These are phyloP conservation scores for Linnemannia zychae DNA, from an alignment of 192 early-diverging fungal genomes.

Conservation along the genomic window DNA sequence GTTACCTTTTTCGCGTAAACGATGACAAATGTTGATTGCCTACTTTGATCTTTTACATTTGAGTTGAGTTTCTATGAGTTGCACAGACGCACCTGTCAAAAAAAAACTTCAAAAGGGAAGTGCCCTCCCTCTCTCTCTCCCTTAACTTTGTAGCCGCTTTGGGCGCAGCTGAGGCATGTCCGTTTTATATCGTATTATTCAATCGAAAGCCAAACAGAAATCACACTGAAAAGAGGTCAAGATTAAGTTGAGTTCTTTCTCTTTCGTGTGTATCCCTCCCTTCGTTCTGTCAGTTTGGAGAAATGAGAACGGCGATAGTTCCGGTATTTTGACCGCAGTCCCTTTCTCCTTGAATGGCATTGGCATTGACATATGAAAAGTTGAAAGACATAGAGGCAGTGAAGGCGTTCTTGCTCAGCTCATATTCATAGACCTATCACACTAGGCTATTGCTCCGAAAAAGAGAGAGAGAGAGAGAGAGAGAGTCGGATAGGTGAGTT, in stretches of 20 bases:
- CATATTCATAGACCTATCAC: neutral
- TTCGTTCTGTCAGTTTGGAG: neutral
- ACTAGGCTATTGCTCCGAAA: neutral
- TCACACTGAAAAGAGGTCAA: too few relatives aligned
- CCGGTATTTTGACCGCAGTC: neutral
- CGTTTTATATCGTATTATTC: too few relatives aligned
- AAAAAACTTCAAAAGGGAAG: too few relatives aligned
- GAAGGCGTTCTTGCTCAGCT: neutral
- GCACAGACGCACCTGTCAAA: neutral
- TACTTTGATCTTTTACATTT: neutral
- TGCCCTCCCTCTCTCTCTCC: neutral
- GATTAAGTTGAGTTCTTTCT: too few relatives aligned
- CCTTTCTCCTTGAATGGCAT: neutral
- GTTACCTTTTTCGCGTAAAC: neutral
- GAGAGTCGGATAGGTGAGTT: neutral
- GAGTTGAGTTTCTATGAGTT: neutral
- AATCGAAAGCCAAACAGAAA: too few relatives aligned
- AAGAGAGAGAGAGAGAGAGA: too few relatives aligned
- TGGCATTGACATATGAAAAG: constrained; percentile 6
- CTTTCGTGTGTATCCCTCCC: too few relatives aligned
- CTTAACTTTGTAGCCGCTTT: neutral
- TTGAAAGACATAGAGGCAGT: neutral
- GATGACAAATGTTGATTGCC: constrained; percentile 4
- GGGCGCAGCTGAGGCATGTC: neutral
- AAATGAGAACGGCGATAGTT: neutral